These are phyloP conservation scores for Sarocladium oryzae DNA, from an alignment of 2,329 filamentous ascomycete genomes.

Conservation along the genomic window DNA sequence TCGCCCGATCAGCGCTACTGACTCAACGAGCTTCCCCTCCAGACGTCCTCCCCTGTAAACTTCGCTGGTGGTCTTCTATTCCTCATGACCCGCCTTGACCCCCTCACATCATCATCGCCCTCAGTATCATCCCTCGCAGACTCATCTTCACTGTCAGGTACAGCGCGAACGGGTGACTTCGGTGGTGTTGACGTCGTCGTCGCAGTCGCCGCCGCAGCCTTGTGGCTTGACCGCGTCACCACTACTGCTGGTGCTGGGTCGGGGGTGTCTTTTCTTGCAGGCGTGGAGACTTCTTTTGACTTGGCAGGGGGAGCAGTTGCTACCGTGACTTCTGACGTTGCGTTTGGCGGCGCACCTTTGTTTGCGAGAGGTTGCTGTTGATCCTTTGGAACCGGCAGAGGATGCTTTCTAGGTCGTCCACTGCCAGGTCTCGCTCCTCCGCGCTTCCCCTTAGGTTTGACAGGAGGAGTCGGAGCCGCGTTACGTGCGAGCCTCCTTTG, in stretches of 20 bases:
- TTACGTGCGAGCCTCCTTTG: conserved; percentile 4
- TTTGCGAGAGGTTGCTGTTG: conserved; percentile 2
- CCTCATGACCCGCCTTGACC: conserved; percentile 19
- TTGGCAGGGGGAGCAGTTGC: not conserved
- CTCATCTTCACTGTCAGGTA: conserved; percentile 1
- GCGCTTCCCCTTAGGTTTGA: conserved; percentile 27
- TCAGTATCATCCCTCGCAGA: conserved; percentile 7
- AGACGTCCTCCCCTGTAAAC: conserved; percentile 27
- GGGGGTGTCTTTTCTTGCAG: not conserved
- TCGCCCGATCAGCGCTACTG: too few relatives aligned
- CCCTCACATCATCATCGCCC: conserved; percentile 4
- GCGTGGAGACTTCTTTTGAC: not conserved
- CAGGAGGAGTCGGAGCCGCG: conserved; percentile 14
- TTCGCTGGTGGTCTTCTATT: conserved; percentile 29
- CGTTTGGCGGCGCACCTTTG: too few relatives aligned
- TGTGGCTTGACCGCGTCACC: conserved; percentile 18
- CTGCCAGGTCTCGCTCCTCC: conserved; percentile 32
- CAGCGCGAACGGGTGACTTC: not conserved
- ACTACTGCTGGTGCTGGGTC: not conserved
- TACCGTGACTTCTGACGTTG: too few relatives aligned
- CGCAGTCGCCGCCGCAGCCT: conserved; percentile 20
- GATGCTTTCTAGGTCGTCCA: conserved; percentile 33
- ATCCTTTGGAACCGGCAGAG: conserved; percentile 19
- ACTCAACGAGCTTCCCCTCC: conserved; percentile 11
- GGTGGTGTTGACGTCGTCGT: conserved; percentile 5